These are phyloP conservation scores for Heterobasidion irregulare DNA, from an alignment of 1,284 basidiomycete species.

Conservation along the genomic window DNA sequence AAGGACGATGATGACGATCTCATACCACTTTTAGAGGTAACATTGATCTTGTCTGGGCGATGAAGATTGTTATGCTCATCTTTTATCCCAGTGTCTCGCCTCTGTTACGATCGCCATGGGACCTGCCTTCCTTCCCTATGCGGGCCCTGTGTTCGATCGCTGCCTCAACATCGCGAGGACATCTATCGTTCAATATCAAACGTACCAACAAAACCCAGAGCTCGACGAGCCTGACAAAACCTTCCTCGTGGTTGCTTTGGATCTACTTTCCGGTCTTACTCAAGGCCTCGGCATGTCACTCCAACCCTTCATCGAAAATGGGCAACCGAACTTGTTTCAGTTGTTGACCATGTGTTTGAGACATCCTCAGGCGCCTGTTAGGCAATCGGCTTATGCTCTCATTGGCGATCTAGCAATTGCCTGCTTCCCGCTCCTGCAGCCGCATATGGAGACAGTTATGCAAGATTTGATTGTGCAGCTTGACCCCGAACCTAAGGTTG, in stretches of 20 bases:
- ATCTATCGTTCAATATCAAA: conserved; percentile 76
- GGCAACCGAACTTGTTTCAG: conserved; percentile 70
- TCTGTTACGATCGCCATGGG: conserved; percentile 97
- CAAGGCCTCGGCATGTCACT: conserved; percentile 86
- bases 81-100: conserved; percentile 73
- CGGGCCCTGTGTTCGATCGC: conserved; percentile 88
- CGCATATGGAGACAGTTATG: conserved; percentile 85
- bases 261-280: conserved; percentile 91
- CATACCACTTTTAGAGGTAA: conserved; percentile 88
- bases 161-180: conserved; percentile 84
- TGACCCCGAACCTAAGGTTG: conserved; percentile 82
- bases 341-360: conserved; percentile 83
- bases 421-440: conserved; percentile 81
- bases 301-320: conserved; percentile 58
- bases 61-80: conserved; percentile 6
- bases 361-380: conserved; percentile 91
- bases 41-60: conserved; percentile 15
- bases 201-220: conserved; percentile 78
- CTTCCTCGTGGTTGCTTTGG: conserved; percentile 95
- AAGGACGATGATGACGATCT: conserved; percentile 90
- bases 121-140: conserved; percentile 84
- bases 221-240: conserved; percentile 91
- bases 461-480: conserved; percentile 86
- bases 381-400: conserved; percentile 95
- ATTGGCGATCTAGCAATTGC: conserved; percentile 98